Percentiles rank a stretch among this genome's conserved stretches.
Evolutionary conservation across 441 rosid species (phyloP).

Genomic region (Adansonia gregorii): DNA sequence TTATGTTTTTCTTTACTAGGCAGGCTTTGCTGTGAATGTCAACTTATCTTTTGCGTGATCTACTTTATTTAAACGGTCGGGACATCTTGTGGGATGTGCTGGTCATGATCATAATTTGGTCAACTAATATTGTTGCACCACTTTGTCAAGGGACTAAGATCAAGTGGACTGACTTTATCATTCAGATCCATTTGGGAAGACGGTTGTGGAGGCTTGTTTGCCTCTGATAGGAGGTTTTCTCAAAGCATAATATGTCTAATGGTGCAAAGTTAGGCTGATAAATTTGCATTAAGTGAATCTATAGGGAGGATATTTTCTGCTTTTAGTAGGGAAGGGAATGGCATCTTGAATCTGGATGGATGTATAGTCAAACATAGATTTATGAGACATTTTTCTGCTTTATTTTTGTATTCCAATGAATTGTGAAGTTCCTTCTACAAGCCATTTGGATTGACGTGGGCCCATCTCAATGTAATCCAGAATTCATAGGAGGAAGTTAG

Average conservation of each 20-base stretch:
- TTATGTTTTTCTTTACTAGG: slow-evolving; percentile 1
- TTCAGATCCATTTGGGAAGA: not conserved
- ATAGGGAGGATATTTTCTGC: slow-evolving; percentile 6
- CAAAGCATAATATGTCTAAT: not conserved
- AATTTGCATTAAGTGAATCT: slow-evolving; percentile 2
- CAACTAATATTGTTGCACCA: not conserved
- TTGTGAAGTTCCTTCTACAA: not conserved
- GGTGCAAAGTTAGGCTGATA: slow-evolving; percentile 9
- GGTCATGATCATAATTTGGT: slow-evolving; percentile 19
- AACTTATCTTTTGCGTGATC: slow-evolving; percentile 16
- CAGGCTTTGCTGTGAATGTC: slow-evolving; percentile 1
- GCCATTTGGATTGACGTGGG: not conserved
- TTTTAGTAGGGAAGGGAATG: not conserved
- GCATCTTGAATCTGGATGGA: slow-evolving; percentile 1
- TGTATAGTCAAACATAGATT: not conserved
- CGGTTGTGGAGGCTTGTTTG: not conserved
- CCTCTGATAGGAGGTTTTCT: slow-evolving; percentile 16
- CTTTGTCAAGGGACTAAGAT: slow-evolving; percentile 6
- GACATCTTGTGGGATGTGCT: not conserved
- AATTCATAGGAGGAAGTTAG: not conserved
- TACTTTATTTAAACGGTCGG: slow-evolving; percentile 2
- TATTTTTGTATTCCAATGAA: not conserved
- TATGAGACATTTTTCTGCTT: not conserved
- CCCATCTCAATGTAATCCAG: not conserved
- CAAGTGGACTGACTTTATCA: not conserved